A percentile compares a stretch with the other conserved stretches of the same genome.
Conservation (phyloP, 176 grass and related monocot species). For the Aegilops sharonensis region DNA sequence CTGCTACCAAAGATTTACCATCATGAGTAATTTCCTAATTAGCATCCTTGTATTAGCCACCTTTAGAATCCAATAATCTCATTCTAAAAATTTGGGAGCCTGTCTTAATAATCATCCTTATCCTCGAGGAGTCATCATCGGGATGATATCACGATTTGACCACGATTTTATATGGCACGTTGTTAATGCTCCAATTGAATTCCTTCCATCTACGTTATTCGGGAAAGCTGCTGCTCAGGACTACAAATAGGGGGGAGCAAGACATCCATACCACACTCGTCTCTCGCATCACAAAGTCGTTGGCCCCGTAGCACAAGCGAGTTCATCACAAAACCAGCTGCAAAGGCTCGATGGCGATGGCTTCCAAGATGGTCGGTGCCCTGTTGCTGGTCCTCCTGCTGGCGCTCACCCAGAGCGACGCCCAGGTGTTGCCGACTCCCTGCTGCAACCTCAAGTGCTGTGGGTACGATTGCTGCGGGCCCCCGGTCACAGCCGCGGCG, state of each 20-base stretch:
- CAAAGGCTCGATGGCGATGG: background rate
- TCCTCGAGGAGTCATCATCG: background rate
- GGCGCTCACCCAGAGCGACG: slow-evolving; percentile 36
- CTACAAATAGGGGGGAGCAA: background rate
- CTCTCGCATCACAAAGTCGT: background rate
- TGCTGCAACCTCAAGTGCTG: slow-evolving; percentile 42
- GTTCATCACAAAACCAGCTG: background rate
- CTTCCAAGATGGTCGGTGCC: slow-evolving; percentile 2
- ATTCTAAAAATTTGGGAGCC: background rate
- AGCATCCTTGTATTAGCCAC: background rate
- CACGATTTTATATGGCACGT: background rate
- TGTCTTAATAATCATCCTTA: background rate
- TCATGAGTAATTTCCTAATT: background rate
- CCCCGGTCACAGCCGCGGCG: background rate
- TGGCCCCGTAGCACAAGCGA: background rate
- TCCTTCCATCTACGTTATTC: background rate
- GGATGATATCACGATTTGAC: background rate
- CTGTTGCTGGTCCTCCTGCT: slow-evolving; percentile 25
- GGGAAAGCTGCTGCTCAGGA: background rate
- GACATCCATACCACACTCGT: background rate
- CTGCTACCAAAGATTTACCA: no score
- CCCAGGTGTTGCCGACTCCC: slow-evolving; percentile 29
- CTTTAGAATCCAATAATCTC: no score
- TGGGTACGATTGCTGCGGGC: slow-evolving; percentile 26
- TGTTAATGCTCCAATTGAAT: background rate